Conservation (phyloP, 2,329 filamentous ascomycete genomes). For the Apiospora saccharicola region DNA sequence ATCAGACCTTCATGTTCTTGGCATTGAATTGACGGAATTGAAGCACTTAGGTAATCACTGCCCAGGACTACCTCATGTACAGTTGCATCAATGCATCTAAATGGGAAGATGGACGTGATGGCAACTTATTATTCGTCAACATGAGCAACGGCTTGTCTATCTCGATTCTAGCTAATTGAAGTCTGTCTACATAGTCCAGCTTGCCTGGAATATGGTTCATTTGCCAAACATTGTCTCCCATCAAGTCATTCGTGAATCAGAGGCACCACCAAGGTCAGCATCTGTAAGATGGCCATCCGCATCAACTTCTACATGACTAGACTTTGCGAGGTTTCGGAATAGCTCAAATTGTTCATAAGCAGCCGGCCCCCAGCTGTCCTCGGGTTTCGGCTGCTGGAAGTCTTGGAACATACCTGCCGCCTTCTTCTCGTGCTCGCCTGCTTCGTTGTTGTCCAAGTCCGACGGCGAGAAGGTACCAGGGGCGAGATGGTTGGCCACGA, state of each 20-base stretch:
- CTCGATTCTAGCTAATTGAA: neutral
- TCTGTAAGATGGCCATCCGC: neutral
- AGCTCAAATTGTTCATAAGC: constrained; percentile 37
- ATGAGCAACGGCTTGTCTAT: neutral
- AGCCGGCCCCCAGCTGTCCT: constrained; percentile 39
- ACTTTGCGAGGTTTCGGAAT: constrained; percentile 35
- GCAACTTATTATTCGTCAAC: neutral
- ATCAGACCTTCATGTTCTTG: neutral
- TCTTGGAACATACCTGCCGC: constrained; percentile 43
- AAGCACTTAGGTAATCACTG: neutral
- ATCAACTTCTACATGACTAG: constrained; percentile 27
- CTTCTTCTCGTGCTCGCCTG: constrained; percentile 38
- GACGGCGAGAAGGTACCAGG: constrained; percentile 31
- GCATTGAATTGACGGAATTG: neutral
- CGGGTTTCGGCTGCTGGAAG: constrained; percentile 33
- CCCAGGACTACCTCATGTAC: neutral
- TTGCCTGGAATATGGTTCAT: neutral
- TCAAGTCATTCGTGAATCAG: neutral
- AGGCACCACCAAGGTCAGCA: constrained; percentile 20
- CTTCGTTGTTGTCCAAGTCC: constrained; percentile 30
- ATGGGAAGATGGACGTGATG: neutral
- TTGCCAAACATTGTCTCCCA: neutral
- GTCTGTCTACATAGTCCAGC: neutral
- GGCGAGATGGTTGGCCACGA: constrained; percentile 37
- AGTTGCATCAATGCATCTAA: neutral